These are phyloP conservation scores for Microbotryum lychnidis-dioicae DNA, from an alignment of 1,284 basidiomycete genomes.

Conservation along the genomic window DNA sequence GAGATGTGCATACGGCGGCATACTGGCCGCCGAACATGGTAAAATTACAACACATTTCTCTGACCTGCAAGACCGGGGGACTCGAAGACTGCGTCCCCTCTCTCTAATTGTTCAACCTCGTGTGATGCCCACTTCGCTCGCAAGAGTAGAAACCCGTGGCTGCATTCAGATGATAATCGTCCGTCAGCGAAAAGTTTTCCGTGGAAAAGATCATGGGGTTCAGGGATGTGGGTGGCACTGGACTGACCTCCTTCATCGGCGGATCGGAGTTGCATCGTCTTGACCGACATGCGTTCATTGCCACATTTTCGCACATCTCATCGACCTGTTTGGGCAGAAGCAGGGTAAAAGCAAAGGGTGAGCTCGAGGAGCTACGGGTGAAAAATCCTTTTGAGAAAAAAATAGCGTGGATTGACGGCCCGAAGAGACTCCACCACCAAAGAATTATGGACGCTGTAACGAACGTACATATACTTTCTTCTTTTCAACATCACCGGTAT, in stretches of 20 bases:
- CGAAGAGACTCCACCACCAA: no score
- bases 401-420: no score
- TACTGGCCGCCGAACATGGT: no score
- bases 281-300: conserved; percentile 42
- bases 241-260: conserved; percentile 42
- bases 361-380: no score
- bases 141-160: conserved; percentile 30
- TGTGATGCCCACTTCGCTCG: conserved; percentile 23
- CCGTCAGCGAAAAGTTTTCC: not conserved
- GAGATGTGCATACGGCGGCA: no score
- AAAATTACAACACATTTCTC: no score
- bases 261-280: conserved; percentile 43
- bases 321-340: conserved; percentile 55
- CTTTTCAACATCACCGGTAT: conserved; percentile 62
- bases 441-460: no score
- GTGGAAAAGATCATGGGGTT: not conserved
- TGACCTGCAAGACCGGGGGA: no score
- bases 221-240: not conserved
- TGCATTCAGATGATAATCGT: not conserved
- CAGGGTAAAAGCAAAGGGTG: no score
- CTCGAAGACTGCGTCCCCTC: no score
- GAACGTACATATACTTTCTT: conserved; percentile 48
- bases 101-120: conserved; percentile 27
- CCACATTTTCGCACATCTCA: conserved; percentile 89
- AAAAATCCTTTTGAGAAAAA: no score